Conservation (phyloP, 305 asterid genomes). For the Ajuga reptans region DNA sequence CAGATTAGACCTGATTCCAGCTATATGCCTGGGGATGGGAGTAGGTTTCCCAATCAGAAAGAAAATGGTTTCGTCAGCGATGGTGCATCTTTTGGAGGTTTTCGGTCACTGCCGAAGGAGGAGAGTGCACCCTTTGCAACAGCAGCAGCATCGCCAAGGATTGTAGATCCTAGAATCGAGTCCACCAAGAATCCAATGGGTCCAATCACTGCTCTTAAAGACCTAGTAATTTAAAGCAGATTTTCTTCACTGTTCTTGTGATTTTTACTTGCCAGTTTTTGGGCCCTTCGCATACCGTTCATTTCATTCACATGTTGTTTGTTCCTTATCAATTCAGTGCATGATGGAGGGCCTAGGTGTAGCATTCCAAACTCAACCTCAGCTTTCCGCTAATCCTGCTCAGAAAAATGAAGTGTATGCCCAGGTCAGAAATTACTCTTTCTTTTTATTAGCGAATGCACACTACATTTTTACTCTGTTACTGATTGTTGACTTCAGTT, state of each 20-base stretch:
- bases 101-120: conserved; percentile 48
- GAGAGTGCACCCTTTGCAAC: conserved; percentile 42
- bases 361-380: conserved; percentile 74
- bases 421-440: conserved; percentile 43
- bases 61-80: conserved; percentile 50
- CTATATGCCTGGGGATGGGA: conserved; percentile 44
- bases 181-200: conserved; percentile 54
- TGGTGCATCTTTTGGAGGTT: conserved; percentile 37
- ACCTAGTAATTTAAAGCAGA: conserved; percentile 40
- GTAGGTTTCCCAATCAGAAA: conserved; percentile 39
- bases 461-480: not conserved
- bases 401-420: conserved; percentile 75
- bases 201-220: conserved; percentile 62
- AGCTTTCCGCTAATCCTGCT: conserved; percentile 53
- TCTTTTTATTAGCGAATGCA: not conserved
- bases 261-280: conserved; percentile 13
- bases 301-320: conserved; percentile 9
- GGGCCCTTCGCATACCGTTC: conserved; percentile 12
- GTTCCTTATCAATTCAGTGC: conserved; percentile 44
- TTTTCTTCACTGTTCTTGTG: not conserved
- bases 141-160: conserved; percentile 43
- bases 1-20: conserved; percentile 52
- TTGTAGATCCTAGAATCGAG: conserved; percentile 55
- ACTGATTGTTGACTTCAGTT: not conserved
- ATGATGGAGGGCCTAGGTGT: conserved; percentile 59